Conservation (phyloP, 2,329 filamentous ascomycete genomes). For the Nemania abortiva region DNA sequence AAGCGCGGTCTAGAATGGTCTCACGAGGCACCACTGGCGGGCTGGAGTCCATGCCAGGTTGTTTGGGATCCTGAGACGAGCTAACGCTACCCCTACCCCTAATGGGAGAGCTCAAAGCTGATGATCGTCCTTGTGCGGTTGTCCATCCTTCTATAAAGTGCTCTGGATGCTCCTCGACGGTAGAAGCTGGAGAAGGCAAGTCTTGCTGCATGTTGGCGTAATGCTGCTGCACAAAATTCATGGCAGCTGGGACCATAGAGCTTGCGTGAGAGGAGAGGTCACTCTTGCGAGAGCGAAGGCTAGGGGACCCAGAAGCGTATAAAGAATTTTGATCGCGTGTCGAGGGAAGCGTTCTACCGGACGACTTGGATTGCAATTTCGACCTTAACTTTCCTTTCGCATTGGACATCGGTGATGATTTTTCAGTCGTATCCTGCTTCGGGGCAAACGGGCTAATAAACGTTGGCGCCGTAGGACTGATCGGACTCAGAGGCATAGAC, state of each 20-base stretch:
- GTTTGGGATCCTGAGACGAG: constrained; percentile 58
- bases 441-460: constrained; percentile 67
- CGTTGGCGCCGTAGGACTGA: constrained; percentile 64
- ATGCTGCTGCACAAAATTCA: constrained; percentile 58
- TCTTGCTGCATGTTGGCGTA: constrained; percentile 67
- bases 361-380: constrained; percentile 61
- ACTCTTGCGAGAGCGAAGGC: constrained; percentile 71
- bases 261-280: constrained; percentile 71
- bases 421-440: constrained; percentile 57
- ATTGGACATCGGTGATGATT: constrained; percentile 59
- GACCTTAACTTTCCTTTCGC: constrained; percentile 55
- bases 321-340: constrained; percentile 63
- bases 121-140: constrained; percentile 69
- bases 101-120: constrained; percentile 68
- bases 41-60: constrained; percentile 57
- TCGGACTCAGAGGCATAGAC: constrained; percentile 64
- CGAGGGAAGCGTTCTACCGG: constrained; percentile 62
- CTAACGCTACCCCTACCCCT: constrained; percentile 67
- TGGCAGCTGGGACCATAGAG: constrained; percentile 58
- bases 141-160: constrained; percentile 73
- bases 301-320: constrained; percentile 69
- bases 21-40: constrained; percentile 69
- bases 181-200: constrained; percentile 67
- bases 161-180: constrained; percentile 63
- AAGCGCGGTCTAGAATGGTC: constrained; percentile 75